Conservation (phyloP, 2,329 filamentous ascomycete genomes). For the Fusarium nurragi region DNA sequence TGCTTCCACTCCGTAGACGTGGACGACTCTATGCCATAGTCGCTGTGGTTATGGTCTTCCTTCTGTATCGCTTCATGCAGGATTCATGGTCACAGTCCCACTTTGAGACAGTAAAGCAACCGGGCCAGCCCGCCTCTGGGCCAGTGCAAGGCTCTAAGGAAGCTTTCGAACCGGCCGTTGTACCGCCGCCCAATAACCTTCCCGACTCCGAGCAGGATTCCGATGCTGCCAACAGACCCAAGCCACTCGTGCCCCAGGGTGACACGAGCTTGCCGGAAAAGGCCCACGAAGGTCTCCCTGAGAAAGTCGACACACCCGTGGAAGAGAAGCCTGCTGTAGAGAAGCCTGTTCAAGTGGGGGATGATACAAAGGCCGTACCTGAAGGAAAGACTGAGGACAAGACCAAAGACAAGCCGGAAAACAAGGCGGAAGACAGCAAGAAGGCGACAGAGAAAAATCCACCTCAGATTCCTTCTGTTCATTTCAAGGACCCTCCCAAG, state of each 20-base stretch:
- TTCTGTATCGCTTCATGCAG: slow-evolving; percentile 60
- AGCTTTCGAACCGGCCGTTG: slow-evolving; percentile 28
- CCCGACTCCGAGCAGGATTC: slow-evolving; percentile 24
- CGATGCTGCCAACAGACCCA: slow-evolving; percentile 15
- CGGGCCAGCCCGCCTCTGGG: slow-evolving; percentile 17
- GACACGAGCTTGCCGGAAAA: slow-evolving; percentile 5
- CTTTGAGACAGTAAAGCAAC: slow-evolving; percentile 17
- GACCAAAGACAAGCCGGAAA: not conserved
- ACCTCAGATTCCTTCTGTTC: slow-evolving; percentile 37
- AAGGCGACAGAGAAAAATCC: slow-evolving; percentile 12
- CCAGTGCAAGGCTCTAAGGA: slow-evolving; percentile 26
- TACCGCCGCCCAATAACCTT: slow-evolving; percentile 28
- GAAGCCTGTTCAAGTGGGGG: slow-evolving; percentile 4
- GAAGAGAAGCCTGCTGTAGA: slow-evolving; percentile 20
- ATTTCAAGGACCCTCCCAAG: slow-evolving; percentile 45
- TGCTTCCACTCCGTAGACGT: slow-evolving; percentile 66
- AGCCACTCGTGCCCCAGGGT: slow-evolving; percentile 15
- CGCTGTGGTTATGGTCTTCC: slow-evolving; percentile 63
- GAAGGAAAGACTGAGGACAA: slow-evolving; percentile 8
- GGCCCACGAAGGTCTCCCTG: not conserved
- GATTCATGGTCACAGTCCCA: slow-evolving; percentile 51
- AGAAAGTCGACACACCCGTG: slow-evolving; percentile 1
- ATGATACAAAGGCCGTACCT: slow-evolving; percentile 2
- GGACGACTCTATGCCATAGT: slow-evolving; percentile 69
- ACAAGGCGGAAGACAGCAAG: slow-evolving; percentile 5